phyloP scores from a whole-genome alignment of 2,329 filamentous ascomycete species.

The Beauveria sp. region DNA sequence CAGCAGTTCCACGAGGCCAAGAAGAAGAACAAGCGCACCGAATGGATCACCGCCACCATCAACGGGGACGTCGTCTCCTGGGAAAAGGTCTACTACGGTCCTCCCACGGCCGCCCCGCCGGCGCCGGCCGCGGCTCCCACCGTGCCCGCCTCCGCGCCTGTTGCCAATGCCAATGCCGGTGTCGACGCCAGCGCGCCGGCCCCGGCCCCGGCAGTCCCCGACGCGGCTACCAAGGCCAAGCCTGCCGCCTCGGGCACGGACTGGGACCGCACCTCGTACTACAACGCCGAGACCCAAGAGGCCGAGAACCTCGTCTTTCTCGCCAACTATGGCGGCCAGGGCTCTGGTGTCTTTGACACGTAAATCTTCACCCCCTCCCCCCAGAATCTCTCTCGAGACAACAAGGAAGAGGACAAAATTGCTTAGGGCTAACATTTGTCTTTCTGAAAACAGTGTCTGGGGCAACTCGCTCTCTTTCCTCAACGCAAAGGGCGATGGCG shows the following conservation, averaged over 20 bases:
- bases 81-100: conserved; percentile 47
- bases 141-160: conserved; percentile 1
- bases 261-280: conserved; percentile 38
- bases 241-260: conserved; percentile 18
- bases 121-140: conserved; percentile 10
- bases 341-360: conserved; percentile 36
- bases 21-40: conserved; percentile 38
- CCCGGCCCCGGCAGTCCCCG: conserved; percentile 6
- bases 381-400: neutral
- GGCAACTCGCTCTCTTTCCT: conserved; percentile 40
- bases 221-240: conserved; percentile 2
- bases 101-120: conserved; percentile 13
- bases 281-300: conserved; percentile 30
- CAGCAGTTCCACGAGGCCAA: conserved; percentile 40
- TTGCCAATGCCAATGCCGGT: conserved; percentile 10
- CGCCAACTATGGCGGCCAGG: conserved; percentile 37
- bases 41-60: conserved; percentile 49
- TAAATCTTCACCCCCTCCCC: conserved; percentile 21
- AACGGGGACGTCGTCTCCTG: conserved; percentile 50
- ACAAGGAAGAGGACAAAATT: too few relatives aligned
- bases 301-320: conserved; percentile 40
- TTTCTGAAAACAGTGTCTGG: conserved; percentile 26
- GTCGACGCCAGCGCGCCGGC: conserved; percentile 3
- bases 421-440: too few relatives aligned
- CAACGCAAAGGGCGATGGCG: conserved; percentile 31